phyloP scores from a whole-genome alignment of 2,329 filamentous ascomycete genomes.

The Aspergillus caelatus region DNA sequence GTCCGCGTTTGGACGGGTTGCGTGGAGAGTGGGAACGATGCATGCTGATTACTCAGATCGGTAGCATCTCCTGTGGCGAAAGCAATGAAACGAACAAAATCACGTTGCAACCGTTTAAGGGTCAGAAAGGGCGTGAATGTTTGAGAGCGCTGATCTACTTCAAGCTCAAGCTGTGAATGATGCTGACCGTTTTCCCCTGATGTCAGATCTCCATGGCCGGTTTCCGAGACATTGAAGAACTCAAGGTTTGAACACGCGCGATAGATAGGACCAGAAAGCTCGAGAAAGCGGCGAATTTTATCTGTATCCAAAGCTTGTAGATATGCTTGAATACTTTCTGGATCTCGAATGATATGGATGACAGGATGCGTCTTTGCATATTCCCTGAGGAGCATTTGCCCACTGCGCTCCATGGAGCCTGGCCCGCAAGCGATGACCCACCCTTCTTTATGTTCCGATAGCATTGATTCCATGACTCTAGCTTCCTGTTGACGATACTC shows the following conservation, averaged over 20 bases:
- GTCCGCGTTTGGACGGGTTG: constrained; percentile 62
- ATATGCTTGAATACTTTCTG: constrained; percentile 65
- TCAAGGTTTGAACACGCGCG: constrained; percentile 72
- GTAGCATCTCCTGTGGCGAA: constrained; percentile 53
- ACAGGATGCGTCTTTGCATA: constrained; percentile 69
- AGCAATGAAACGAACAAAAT: constrained; percentile 70
- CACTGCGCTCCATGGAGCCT: constrained; percentile 67
- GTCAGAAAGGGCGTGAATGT: constrained; percentile 63
- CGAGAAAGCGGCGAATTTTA: constrained; percentile 62
- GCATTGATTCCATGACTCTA: constrained; percentile 61
- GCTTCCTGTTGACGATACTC: constrained; percentile 68
- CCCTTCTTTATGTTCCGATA: constrained; percentile 61
- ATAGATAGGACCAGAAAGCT: constrained; percentile 55
- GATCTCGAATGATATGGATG: constrained; percentile 69
- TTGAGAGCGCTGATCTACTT: constrained; percentile 43
- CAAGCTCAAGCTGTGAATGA: constrained; percentile 29
- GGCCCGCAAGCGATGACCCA: constrained; percentile 73
- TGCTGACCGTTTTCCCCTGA: constrained; percentile 26
- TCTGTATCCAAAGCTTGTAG: constrained; percentile 59
- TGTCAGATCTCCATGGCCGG: constrained; percentile 30
- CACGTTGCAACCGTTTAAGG: constrained; percentile 68
- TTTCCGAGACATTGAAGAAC: constrained; percentile 74
- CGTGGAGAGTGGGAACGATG: constrained; percentile 64
- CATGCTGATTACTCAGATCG: constrained; percentile 36
- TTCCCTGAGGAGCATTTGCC: constrained; percentile 62